A percentile compares a stretch with the other conserved stretches of the same genome.
These are phyloP conservation scores for Ilex paraguariensis DNA, from an alignment of 305 asterid species.

Conservation along the genomic window DNA sequence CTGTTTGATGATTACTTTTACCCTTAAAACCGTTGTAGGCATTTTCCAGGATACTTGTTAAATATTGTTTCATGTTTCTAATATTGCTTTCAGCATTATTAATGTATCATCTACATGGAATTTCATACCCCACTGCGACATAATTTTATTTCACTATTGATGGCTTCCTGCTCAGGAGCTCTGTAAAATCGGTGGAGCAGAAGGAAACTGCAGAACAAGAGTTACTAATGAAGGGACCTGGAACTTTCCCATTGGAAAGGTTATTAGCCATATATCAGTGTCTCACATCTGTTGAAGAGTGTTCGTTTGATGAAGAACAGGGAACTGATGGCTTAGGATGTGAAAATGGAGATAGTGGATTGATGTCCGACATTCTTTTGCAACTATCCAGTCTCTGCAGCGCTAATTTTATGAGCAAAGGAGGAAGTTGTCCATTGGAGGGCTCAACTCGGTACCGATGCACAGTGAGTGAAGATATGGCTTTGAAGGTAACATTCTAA, in stretches of 20 bases:
- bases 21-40: no score
- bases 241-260: constrained; percentile 88
- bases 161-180: constrained; percentile 44
- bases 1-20: no score
- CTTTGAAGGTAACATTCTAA: constrained; percentile 53
- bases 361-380: constrained; percentile 71
- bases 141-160: neutral
- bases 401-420: constrained; percentile 83
- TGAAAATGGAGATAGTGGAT: constrained; percentile 37
- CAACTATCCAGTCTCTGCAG: constrained; percentile 88
- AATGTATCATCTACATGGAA: neutral
- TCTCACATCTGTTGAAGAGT: constrained; percentile 66
- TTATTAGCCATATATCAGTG: constrained; percentile 79
- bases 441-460: constrained; percentile 85
- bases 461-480: constrained; percentile 69
- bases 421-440: constrained; percentile 87
- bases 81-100: no score
- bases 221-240: constrained; percentile 85
- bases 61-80: no score
- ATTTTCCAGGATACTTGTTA: no score
- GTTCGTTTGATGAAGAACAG: constrained; percentile 46
- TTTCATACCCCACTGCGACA: neutral
- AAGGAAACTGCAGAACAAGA: constrained; percentile 82
- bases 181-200: constrained; percentile 60
- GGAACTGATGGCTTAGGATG: constrained; percentile 29